A percentile compares a stretch with the other conserved stretches of the same genome.
Evolutionary conservation across 768 basidiomycete genomes (phyloP).

Genomic region (Xerocomellus amylosporus): DNA sequence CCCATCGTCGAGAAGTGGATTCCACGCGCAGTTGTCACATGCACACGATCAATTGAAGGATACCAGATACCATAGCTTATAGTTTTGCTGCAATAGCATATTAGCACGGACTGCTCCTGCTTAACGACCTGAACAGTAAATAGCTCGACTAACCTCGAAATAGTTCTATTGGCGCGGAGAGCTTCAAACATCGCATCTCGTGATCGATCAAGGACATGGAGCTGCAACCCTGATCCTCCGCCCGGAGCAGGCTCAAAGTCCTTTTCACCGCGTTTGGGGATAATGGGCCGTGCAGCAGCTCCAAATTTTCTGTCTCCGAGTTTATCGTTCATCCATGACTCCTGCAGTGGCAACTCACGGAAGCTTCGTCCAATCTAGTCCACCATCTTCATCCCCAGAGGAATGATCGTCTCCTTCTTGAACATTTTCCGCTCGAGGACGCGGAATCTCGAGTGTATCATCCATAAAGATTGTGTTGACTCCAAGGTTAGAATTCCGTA

Average conservation of each 20-base stretch:
- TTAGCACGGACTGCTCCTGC: neutral
- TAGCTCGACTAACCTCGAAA: constrained; percentile 57
- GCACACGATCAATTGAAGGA: constrained; percentile 57
- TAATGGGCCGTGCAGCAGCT: constrained; percentile 54
- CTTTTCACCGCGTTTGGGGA: constrained; percentile 96
- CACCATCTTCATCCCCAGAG: constrained; percentile 72
- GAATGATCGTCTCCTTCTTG: constrained; percentile 43
- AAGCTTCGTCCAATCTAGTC: constrained; percentile 80
- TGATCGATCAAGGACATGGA: constrained; percentile 75
- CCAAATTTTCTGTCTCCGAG: constrained; percentile 19
- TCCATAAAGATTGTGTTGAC: constrained; percentile 44
- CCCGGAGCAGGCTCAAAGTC: constrained; percentile 83
- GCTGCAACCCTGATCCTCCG: constrained; percentile 71
- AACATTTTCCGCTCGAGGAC: constrained; percentile 8
- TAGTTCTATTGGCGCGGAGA: constrained; percentile 67
- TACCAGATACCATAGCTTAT: constrained; percentile 83
- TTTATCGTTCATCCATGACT: constrained; percentile 5
- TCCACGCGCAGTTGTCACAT: constrained; percentile 75
- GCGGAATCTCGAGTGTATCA: constrained; percentile 52
- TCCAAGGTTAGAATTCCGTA: constrained; percentile 7
- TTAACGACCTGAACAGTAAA: neutral
- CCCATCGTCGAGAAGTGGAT: constrained; percentile 82
- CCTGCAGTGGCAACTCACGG: constrained; percentile 40
- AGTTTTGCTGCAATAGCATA: constrained; percentile 50
- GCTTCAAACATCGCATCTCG: constrained; percentile 87